A percentile compares a stretch with the other conserved stretches of the same genome.
Conservation (phyloP, 2,329 filamentous ascomycete species). For the Trichoderma sp. region DNA sequence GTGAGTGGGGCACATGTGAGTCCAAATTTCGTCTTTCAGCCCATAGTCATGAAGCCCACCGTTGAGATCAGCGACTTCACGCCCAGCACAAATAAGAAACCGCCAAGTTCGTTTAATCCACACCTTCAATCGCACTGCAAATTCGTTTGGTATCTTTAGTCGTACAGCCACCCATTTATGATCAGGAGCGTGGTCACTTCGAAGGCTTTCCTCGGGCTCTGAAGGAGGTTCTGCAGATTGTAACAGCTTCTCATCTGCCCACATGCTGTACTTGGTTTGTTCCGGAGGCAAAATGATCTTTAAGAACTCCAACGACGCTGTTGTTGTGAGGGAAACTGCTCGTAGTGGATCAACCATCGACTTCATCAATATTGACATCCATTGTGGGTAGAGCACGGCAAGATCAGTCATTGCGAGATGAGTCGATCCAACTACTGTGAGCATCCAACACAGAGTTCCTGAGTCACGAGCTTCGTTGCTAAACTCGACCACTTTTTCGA, state of each 20-base stretch:
- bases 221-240: slow-evolving; percentile 45
- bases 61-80: slow-evolving; percentile 28
- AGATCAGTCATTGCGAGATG: slow-evolving; percentile 71
- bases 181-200: slow-evolving; percentile 57
- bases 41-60: slow-evolving; percentile 33
- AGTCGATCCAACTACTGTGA: slow-evolving; percentile 61
- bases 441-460: slow-evolving; percentile 53
- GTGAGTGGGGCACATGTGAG: slow-evolving; percentile 32
- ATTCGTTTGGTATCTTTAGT: slow-evolving; percentile 62
- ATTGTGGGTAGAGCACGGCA: slow-evolving; percentile 63
- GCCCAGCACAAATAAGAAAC: slow-evolving; percentile 18
- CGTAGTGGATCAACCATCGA: slow-evolving; percentile 65
- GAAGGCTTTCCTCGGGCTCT: slow-evolving; percentile 50
- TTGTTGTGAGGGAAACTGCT: slow-evolving; percentile 66
- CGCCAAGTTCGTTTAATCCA: slow-evolving; percentile 46
- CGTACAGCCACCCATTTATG: slow-evolving; percentile 62
- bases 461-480: slow-evolving; percentile 58
- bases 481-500: slow-evolving; percentile 59
- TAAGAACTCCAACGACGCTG: slow-evolving; percentile 65
- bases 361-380: slow-evolving; percentile 63
- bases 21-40: slow-evolving; percentile 35
- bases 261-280: slow-evolving; percentile 54
- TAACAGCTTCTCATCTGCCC: slow-evolving; percentile 59
- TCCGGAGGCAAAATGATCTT: slow-evolving; percentile 54
- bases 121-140: slow-evolving; percentile 52